These are phyloP conservation scores for Penicillium lividum DNA, from an alignment of 495 filamentous ascomycete species.

Conservation along the genomic window DNA sequence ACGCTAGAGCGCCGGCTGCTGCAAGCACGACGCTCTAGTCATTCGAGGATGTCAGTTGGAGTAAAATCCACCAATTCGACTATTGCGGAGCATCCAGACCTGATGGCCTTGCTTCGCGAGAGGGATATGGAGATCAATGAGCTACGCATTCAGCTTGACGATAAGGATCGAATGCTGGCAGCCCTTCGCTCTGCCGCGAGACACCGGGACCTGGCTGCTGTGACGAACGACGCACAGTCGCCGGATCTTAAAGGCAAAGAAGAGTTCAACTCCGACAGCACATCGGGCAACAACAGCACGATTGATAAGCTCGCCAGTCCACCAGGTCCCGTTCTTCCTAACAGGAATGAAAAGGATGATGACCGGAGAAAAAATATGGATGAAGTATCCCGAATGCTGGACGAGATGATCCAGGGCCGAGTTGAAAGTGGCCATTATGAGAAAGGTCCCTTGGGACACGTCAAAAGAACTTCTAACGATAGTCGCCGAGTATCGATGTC, in stretches of 20 bases:
- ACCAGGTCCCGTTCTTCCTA: constrained; percentile 17
- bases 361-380: constrained; percentile 71
- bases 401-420: constrained; percentile 91
- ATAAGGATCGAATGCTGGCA: constrained; percentile 91
- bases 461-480: constrained; percentile 44
- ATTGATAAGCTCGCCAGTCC: constrained; percentile 27
- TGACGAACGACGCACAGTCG: constrained; percentile 43
- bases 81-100: constrained; percentile 64
- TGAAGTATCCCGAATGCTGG: constrained; percentile 85
- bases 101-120: constrained; percentile 70
- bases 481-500: constrained; percentile 41
- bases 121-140: constrained; percentile 95
- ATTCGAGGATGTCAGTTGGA: constrained; percentile 76
- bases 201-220: constrained; percentile 82
- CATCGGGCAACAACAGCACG: constrained; percentile 19
- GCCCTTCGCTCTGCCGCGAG: constrained; percentile 84
- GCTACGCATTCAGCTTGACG: constrained; percentile 83
- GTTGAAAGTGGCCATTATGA: constrained; percentile 60
- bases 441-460: constrained; percentile 57
- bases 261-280: constrained; percentile 34
- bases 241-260: constrained; percentile 35
- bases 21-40: constrained; percentile 88
- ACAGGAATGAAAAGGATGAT: constrained; percentile 35
- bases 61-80: constrained; percentile 58
- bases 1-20: constrained; percentile 90